Conservation (phyloP, 2,329 filamentous ascomycete species). For the Furcasterigmium sp. region DNA sequence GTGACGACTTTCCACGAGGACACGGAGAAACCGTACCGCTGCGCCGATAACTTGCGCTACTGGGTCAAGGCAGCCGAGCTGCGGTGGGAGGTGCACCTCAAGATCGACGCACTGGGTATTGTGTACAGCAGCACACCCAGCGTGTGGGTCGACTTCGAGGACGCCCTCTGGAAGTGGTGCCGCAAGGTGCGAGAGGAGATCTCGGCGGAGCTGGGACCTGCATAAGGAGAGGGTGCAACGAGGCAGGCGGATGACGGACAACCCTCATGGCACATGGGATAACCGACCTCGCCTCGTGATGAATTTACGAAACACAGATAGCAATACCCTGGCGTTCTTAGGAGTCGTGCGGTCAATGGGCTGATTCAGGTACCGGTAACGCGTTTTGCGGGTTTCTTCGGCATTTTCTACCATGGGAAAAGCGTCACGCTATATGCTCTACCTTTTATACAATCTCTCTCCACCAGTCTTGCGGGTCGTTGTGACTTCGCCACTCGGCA, state of each 20-base stretch:
- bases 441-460: no score
- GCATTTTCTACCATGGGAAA: no score
- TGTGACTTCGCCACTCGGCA: no score
- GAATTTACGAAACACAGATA: neutral
- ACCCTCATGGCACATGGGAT: neutral
- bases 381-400: no score
- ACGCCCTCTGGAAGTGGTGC: conserved; percentile 79
- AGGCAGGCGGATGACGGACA: conserved; percentile 33
- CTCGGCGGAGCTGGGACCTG: no score
- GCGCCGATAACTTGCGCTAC: conserved; percentile 88
- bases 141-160: conserved; percentile 78
- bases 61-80: conserved; percentile 96
- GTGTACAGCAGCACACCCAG: conserved; percentile 67
- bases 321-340: neutral
- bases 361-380: no score
- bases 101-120: conserved; percentile 79
- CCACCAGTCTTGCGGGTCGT: no score
- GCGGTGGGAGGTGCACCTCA: conserved; percentile 81
- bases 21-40: conserved; percentile 88
- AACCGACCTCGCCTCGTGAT: neutral
- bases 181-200: conserved; percentile 78
- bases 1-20: conserved; percentile 90
- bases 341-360: no score
- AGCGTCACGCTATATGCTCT: no score
- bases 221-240: no score